Evolutionary conservation across 73 alveolate genomes (phyloP), one percentile per base, ranked within the genome.

Genomic region (Symbiodinium pilosum): DNA sequence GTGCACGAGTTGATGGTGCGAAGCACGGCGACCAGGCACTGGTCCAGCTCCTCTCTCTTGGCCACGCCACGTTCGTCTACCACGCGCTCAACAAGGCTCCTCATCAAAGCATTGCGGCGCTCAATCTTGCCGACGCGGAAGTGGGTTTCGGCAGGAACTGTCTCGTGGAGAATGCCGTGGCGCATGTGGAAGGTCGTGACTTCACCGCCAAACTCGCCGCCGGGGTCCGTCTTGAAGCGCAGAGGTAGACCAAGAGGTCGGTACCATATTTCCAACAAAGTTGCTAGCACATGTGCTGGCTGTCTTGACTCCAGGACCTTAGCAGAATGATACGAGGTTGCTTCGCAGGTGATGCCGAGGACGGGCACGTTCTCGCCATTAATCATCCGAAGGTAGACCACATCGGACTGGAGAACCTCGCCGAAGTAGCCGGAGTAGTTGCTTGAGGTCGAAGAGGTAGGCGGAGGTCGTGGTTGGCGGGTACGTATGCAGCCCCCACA

Each of bases 201-300:
- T 30, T 30, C 39, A 0, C 69, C 84, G 3, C 39, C 41, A 43
- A 36, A 87, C 30, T 47, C 56, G 1, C 68, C 71, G 18, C 64
- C 94, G 39, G 84, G 42, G 7, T 87, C 85, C 32, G 14, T 9
- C 32, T 30, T 14, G 20, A 87, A 6, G 42, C 8, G n/a, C 0
- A 54, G 26, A 9, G 94, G 94, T 0, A 87, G 68, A 0, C 94
- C 94, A 6, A 87, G 42, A 9, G 94, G 94, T 6, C 85, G 94
- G 39, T 54, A 56, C 94, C 94, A 87, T 0, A 87, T 39, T 26
- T 56, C 68, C 84, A 30, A 2, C 47, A 87, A 4, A 8, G 12
- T 18, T 0, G 34, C 32, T 36, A 87, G 64, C 30, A 56, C 68
- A 0, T 47, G n/a, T 12, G 36, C 0, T 0, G 94, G 85, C 0